Percentiles rank a stretch among this genome's conserved stretches.
These are phyloP conservation scores for Fagus sylvatica DNA, from an alignment of 306 rosid species.

Conservation along the genomic window DNA sequence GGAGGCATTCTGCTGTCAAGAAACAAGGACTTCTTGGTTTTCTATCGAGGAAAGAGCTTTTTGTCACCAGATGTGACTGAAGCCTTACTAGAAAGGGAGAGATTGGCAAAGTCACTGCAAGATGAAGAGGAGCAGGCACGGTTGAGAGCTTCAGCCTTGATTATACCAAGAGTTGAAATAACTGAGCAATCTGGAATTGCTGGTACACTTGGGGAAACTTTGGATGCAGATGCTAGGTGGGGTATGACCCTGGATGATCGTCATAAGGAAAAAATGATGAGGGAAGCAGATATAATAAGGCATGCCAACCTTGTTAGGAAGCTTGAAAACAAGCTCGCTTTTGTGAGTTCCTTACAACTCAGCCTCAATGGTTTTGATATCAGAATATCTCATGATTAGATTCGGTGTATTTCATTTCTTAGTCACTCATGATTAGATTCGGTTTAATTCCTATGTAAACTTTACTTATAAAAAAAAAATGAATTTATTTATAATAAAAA, in stretches of 20 bases:
- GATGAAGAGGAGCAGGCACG: slow-evolving; percentile 96
- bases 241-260: slow-evolving; percentile 63
- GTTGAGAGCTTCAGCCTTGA: slow-evolving; percentile 74
- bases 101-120: slow-evolving; percentile 67
- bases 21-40: slow-evolving; percentile 93
- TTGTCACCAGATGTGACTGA: slow-evolving; percentile 75
- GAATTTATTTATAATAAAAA: neutral
- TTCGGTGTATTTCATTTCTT: neutral
- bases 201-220: slow-evolving; percentile 88
- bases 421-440: no score
- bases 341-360: slow-evolving; percentile 55
- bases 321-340: slow-evolving; percentile 72
- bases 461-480: neutral
- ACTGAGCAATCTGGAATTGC: slow-evolving; percentile 58
- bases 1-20: slow-evolving; percentile 84
- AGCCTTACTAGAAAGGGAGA: slow-evolving; percentile 84
- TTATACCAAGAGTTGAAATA: slow-evolving; percentile 40
- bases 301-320: slow-evolving; percentile 64
- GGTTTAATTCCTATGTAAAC: no score
- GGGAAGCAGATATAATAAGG: slow-evolving; percentile 58
- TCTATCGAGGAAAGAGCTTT: slow-evolving; percentile 86
- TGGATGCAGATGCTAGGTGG: slow-evolving; percentile 95
- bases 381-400: slow-evolving; percentile 6
- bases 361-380: slow-evolving; percentile 5
- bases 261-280: slow-evolving; percentile 64